Conservation (phyloP, 139 green algal genomes). For the Coccomyxa sp. region DNA sequence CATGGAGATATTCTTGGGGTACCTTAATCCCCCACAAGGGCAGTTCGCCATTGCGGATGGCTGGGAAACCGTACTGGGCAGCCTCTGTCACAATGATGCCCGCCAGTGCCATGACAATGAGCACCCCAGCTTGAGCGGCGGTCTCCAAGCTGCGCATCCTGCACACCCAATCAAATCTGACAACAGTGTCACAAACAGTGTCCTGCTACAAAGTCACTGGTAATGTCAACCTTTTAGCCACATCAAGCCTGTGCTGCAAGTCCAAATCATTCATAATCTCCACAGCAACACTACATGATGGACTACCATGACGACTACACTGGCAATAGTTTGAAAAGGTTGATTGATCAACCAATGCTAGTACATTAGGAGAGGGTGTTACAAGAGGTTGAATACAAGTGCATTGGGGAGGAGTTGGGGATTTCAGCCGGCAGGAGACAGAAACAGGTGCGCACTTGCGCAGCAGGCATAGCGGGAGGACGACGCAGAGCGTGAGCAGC, state of each 20-base stretch:
- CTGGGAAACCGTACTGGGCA: constrained; percentile 47
- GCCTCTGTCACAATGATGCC: constrained; percentile 34
- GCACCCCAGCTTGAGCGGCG: constrained; percentile 52
- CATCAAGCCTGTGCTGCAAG: not conserved
- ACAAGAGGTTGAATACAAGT: no score
- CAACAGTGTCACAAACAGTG: not conserved
- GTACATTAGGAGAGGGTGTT: no score
- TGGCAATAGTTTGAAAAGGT: no score
- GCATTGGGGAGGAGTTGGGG: no score
- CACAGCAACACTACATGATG: no score
- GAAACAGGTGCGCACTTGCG: constrained; percentile 9
- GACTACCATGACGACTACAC: no score
- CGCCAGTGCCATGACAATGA: constrained; percentile 53
- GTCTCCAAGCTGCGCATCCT: constrained; percentile 49
- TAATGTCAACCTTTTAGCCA: no score
- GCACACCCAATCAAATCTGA: constrained; percentile 1
- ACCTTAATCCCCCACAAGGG: constrained; percentile 38
- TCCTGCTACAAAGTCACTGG: no score
- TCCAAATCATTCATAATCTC: no score
- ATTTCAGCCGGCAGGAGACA: no score
- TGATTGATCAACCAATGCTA: no score
- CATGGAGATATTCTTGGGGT: not conserved
- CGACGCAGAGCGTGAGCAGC: constrained; percentile 36
- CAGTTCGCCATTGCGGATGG: constrained; percentile 56
- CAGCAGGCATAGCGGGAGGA: constrained; percentile 67